Conservation (phyloP, 1,284 basidiomycete species). For the Acaromyces ingoldii region DNA sequence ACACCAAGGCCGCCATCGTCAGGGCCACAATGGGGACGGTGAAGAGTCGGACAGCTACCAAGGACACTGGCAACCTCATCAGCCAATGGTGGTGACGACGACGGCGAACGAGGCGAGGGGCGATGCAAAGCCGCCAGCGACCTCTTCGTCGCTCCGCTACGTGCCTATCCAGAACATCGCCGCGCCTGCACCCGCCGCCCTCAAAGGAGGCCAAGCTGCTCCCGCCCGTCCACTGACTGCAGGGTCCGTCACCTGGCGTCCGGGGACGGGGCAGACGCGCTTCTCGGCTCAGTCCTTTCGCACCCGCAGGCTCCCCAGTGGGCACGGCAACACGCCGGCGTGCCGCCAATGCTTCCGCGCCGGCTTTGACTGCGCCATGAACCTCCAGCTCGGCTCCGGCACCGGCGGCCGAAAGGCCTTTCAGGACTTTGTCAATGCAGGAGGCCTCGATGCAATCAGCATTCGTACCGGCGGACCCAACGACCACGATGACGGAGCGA, state of each 20-base stretch:
- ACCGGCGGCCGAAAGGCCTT: conserved; percentile 28
- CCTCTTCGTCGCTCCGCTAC: too few species aligned
- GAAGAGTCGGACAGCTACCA: too few species aligned
- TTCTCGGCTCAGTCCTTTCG: conserved; percentile 24
- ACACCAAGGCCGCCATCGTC: too few species aligned
- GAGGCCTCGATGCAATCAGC: conserved; percentile 27
- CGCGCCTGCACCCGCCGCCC: neutral
- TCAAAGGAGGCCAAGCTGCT: conserved; percentile 7
- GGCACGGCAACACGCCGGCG: conserved; percentile 9
- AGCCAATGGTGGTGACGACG: too few species aligned
- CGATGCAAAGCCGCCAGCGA: too few species aligned
- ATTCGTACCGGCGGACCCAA: too few species aligned
- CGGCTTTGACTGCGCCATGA: conserved; percentile 35
- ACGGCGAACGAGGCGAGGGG: too few species aligned
- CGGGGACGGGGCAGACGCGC: conserved; percentile 26
- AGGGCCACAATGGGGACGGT: too few species aligned
- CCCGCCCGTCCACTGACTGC: conserved; percentile 11
- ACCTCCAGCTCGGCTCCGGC: conserved; percentile 28
- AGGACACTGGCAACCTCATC: too few species aligned
- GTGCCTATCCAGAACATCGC: too few species aligned
- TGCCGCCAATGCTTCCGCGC: conserved; percentile 32
- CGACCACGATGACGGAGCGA: conserved; percentile 10
- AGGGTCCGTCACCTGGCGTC: conserved; percentile 14
- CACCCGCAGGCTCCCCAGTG: neutral
- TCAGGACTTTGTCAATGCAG: conserved; percentile 32